These are phyloP conservation scores for Metschnikowia continentalis DNA, from an alignment of 805 yeast species.

Conservation along the genomic window DNA sequence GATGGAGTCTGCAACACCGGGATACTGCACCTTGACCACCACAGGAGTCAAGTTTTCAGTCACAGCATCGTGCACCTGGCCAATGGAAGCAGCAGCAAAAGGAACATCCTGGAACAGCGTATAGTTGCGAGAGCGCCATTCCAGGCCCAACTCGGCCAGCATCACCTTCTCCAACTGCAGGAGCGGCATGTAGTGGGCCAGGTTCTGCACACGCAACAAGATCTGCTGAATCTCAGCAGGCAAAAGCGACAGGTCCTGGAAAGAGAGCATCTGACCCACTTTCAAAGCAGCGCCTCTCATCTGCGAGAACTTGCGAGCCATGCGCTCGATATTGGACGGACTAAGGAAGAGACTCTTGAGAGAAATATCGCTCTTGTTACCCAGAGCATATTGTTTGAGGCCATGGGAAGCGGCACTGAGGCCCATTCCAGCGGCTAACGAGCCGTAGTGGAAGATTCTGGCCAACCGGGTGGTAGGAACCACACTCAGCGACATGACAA, in stretches of 20 bases:
- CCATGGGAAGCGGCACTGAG: conserved; percentile 78
- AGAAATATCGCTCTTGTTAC: conserved; percentile 42
- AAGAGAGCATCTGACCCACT: conserved; percentile 94
- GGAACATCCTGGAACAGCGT: conserved; percentile 80
- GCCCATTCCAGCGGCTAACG: conserved; percentile 88
- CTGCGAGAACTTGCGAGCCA: conserved; percentile 81
- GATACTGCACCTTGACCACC: conserved; percentile 95
- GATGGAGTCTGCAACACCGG: conserved; percentile 91
- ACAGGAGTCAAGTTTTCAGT: conserved; percentile 65
- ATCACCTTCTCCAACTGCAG: conserved; percentile 79
- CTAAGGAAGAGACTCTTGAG: conserved; percentile 62
- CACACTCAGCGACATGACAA: conserved; percentile 56
- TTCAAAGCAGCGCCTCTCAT: conserved; percentile 99
- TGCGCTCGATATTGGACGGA: conserved; percentile 78
- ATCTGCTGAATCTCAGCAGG: conserved; percentile 84
- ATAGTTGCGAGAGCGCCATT: conserved; percentile 71
- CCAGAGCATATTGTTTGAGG: conserved; percentile 59
- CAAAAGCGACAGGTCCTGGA: conserved; percentile 81
- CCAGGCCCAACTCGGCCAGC: conserved; percentile 65
- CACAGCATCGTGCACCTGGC: conserved; percentile 89
- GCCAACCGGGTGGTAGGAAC: conserved; percentile 88
- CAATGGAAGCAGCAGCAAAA: conserved; percentile 95
- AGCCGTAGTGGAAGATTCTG: conserved; percentile 87
- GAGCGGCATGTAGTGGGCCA: conserved; percentile 96
- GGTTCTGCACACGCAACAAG: conserved; percentile 80